Evolutionary conservation across 2,329 filamentous ascomycete genomes (phyloP), one percentile per base, ranked within the genome.

Genomic region (Phialophora chinensis): DNA sequence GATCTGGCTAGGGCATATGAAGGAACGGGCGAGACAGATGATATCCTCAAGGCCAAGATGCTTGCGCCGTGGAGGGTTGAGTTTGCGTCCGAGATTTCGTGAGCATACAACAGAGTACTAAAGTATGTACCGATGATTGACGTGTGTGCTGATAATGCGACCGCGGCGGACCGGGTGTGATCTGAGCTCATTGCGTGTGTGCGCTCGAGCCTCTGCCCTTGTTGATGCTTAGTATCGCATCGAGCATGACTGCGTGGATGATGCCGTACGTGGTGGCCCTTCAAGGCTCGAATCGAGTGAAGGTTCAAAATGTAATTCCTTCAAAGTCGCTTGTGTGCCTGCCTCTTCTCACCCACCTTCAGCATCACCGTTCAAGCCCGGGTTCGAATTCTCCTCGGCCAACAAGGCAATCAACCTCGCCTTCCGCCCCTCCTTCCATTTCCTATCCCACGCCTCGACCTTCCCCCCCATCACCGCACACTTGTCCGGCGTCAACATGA

Each of bases 401-500:
- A 83, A 81, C 20, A 89, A 85, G 12, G 83, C 85, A 59, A 86
- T 88, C 66, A 98, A 77, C 69, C 87, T 85, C 57, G 83, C 84
- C 77, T 97, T 88, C 69, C 91, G 85, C 1, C 87, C 87, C 14
- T 88, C 87, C 55, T 84, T 83, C 94, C 94, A 98, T 7, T 83
- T 83, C 75, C 87, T 89, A 74, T 98, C 91, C 83, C 93, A 87
- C 0, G 82, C 82, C 62, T 97, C 93, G 53, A 98, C 85, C 79
- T 91, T 96, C 0, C 95, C 95, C 1, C 95, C 95, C n/a, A 97
- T 78, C 1, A 96, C 75, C n/a, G 86, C 84, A 62, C 88, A 89
- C 64, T 78, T 87, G 1, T 80, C 81, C 1, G 91, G 88, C 69
- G 92, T 89, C 23, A 99, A 81, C 77, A 98, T 79, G n/a, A 96